Conservation (phyloP, 2,329 filamentous ascomycete genomes). For the Canariomyces notabilis region DNA sequence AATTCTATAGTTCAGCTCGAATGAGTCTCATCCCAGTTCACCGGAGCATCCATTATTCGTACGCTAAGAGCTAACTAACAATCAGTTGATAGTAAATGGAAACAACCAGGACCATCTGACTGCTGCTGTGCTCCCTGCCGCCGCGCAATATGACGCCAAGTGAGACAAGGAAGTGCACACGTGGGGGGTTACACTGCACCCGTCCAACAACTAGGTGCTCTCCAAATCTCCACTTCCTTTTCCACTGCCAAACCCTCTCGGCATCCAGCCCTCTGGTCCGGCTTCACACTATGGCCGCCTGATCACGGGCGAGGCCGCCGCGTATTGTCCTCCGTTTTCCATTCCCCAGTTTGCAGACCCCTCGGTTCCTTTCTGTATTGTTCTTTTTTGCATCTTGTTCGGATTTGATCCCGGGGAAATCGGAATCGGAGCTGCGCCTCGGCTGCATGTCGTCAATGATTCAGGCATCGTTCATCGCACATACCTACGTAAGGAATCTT, state of each 20-base stretch:
- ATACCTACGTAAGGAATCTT: neutral
- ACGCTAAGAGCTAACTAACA: no score
- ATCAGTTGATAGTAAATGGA: no score
- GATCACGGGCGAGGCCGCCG: conserved; percentile 7
- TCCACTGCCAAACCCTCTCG: conserved; percentile 7
- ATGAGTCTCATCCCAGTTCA: no score
- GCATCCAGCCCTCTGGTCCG: conserved; percentile 2
- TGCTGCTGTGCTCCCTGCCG: conserved; percentile 2
- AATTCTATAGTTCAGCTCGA: no score
- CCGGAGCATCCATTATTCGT: no score
- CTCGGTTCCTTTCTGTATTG: neutral
- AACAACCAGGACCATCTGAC: neutral
- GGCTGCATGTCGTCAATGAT: neutral
- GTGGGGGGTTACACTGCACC: conserved; percentile 7
- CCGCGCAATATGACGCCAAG: conserved; percentile 15
- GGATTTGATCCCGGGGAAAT: neutral
- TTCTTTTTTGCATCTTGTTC: neutral
- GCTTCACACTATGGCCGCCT: conserved; percentile 8
- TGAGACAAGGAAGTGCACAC: conserved; percentile 14
- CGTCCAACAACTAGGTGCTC: neutral
- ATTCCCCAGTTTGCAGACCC: neutral
- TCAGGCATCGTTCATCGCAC: neutral
- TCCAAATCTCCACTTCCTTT: neutral
- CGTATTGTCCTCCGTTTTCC: conserved; percentile 1
- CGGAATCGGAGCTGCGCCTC: neutral